Evolutionary conservation across 768 basidiomycete species (phyloP), one percentile per base, ranked within the genome.

Genomic region (Gautieria morchelliformis): DNA sequence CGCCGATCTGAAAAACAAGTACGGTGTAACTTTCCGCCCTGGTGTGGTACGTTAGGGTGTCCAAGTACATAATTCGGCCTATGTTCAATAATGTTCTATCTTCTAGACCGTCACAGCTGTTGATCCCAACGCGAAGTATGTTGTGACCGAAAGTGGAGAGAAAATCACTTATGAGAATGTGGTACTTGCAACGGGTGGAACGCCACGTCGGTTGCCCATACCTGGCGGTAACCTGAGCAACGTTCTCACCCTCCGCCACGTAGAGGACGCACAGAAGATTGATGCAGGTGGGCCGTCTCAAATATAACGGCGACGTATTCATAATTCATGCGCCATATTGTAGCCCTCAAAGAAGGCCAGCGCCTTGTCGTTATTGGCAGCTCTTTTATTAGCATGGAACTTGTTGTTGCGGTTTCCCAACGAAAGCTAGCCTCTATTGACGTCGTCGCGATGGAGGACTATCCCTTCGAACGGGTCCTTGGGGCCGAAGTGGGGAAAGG

Each of bases 301-400:
- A n/a, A n/a, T 32, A 12, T 15, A 35, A 40, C 61, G 14, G 51
- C 58, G 20, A 52, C 53, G 50, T 58, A 58, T 41, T 1, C 47
- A 53, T 53, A 15, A 40, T 57, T 42, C 58, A 54, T 14, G 53
- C 37, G 45, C 45, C 53, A 10, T 41, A 32, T 45, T 56, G 48
- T 41, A 87, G 84, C 78, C 50, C 78, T 78, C 37, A 72, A 86
- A 70, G 85, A 89, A 61, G 85, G 86, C 35, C 88, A 91, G 69
- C 75, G 75, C 50, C 68, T 87, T 59, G 90, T 92, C 33, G 79
- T 94, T 12, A 85, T 95, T 61, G 93, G 93, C 2, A 87, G 84
- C 51, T 89, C 87, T 14, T 96, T 94, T 73, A 96, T 96, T 64
- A 83, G 87, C 56, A 90, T 96, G 90, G 89, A 93, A 68, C 74